Base-by-base conservation (phyloP, 2,329 filamentous ascomycete genomes). In the Parascedosporium putredinis region DNA sequence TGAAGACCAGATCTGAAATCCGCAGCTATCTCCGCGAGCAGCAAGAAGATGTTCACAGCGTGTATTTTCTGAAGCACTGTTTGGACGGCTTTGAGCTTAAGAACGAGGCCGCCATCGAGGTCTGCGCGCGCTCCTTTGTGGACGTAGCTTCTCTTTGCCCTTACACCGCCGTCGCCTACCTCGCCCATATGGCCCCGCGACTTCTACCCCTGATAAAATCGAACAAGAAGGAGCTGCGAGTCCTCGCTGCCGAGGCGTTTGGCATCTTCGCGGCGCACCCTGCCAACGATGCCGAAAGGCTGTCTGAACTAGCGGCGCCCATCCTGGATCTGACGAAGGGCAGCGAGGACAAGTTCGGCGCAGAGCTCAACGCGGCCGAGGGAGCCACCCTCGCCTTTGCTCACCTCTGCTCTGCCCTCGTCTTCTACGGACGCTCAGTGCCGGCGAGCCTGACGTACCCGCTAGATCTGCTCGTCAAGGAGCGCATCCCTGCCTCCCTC, bases 201-300 rank as follows among this genome's bases (percentile, higher is more conserved):
- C 66, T 94, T 16, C 63, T 83, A 23, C 68, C 72, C 7, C 69
- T 83, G 8, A 70, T 90, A 49, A 74, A 74, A 53, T 88, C 86
- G 5, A 93, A 90, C 60, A 84, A 86, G 55, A 75, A 80, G 53
- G 75, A 80, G 50, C 74, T 84, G 5, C 77, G 90, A 31, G 70
- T 73, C 33, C 70, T 83, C 24, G 82, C 83, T 1, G 82, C 88
- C 14, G 81, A 81, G 52, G 77, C 81, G 0, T 79, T 89, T 57
- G 90, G 89, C 1, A 84, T 95, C 10, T 66, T 96, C 4, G 81
- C 78, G 1, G 84, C 88, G 0, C 85, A 91, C 61, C 71, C 73
- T 3, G 59, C 57, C 5, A 72, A 72, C 51, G 57, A 71, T 2
- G 56, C 66, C 0, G 58, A 64, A 4, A 52, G 48, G 1, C 52